Percentiles rank a stretch among this genome's conserved stretches.
Conservation (phyloP, 2,329 filamentous ascomycete species). For the Macrophomina tecta region DNA sequence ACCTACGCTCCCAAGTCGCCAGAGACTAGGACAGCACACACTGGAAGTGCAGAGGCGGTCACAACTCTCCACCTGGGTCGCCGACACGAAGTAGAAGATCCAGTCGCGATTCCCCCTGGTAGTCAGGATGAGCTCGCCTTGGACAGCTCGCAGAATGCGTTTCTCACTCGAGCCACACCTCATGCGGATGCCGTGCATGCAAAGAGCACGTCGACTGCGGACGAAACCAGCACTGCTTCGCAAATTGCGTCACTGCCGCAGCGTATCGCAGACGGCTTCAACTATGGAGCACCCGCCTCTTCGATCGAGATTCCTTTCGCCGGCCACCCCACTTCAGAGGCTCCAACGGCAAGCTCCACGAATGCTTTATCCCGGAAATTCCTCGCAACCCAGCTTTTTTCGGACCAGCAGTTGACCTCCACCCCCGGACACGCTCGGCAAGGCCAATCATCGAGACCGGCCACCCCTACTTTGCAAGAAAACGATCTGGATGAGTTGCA, state of each 20-base stretch:
- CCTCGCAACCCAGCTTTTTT: constrained; percentile 18
- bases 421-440: not conserved
- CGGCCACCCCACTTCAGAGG: not conserved
- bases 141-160: constrained; percentile 11
- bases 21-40: not conserved
- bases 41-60: not conserved
- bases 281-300: not conserved
- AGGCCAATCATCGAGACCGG: not conserved
- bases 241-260: not conserved
- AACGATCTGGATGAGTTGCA: constrained; percentile 26
- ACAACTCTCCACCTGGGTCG: not conserved
- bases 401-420: constrained; percentile 1
- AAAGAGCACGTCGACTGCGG: not conserved
- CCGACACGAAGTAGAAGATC: not conserved
- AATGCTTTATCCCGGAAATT: not conserved
- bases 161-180: not conserved
- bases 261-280: not conserved
- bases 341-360: not conserved
- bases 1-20: not conserved
- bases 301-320: not conserved
- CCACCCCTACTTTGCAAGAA: not conserved
- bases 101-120: not conserved
- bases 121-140: constrained; percentile 23
- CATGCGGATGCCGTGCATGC: not conserved
- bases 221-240: not conserved